These are phyloP conservation scores for Cyberlindnera xylosilytica DNA, from an alignment of 805 yeast species.

Conservation along the genomic window DNA sequence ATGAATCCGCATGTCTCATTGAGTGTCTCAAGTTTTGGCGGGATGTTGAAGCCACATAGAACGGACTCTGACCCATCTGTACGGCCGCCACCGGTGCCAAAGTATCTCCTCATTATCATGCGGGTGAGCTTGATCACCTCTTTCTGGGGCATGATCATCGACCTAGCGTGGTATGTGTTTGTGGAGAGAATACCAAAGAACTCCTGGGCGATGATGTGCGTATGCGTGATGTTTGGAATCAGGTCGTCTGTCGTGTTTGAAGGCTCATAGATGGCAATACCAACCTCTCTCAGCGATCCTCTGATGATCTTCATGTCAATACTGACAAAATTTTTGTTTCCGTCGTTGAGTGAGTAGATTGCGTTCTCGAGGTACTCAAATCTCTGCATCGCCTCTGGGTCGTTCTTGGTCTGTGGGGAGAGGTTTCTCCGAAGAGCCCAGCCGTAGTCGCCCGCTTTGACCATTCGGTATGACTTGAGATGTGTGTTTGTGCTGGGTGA, in stretches of 20 bases:
- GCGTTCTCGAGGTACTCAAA: conserved; percentile 13
- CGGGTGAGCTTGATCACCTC: conserved; percentile 13
- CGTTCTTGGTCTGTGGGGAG: not conserved
- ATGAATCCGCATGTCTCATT: not conserved
- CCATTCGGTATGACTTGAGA: conserved; percentile 7
- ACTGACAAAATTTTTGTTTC: conserved; percentile 7
- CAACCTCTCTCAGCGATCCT: conserved; percentile 18
- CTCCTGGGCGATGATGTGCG: conserved; percentile 21
- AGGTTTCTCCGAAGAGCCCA: conserved; percentile 11
- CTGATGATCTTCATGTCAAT: conserved; percentile 11
- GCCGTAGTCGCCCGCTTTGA: conserved; percentile 8
- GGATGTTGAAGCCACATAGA: conserved; percentile 11
- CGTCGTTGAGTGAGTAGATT: conserved; percentile 13
- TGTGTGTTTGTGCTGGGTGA: not conserved
- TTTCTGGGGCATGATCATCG: conserved; percentile 10
- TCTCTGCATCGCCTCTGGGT: conserved; percentile 16
- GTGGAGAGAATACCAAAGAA: conserved; percentile 22
- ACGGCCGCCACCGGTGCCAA: no score
- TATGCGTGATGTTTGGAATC: conserved; percentile 13
- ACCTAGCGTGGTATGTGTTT: conserved; percentile 20
- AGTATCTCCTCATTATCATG: conserved; percentile 2
- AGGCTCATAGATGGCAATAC: conserved; percentile 20
- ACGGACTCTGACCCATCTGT: no score
- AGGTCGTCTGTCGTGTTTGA: conserved; percentile 12
- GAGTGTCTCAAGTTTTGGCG: conserved; percentile 2